phyloP scores from a whole-genome alignment of 768 basidiomycete genomes.

The Punctularia strigosozonata region DNA sequence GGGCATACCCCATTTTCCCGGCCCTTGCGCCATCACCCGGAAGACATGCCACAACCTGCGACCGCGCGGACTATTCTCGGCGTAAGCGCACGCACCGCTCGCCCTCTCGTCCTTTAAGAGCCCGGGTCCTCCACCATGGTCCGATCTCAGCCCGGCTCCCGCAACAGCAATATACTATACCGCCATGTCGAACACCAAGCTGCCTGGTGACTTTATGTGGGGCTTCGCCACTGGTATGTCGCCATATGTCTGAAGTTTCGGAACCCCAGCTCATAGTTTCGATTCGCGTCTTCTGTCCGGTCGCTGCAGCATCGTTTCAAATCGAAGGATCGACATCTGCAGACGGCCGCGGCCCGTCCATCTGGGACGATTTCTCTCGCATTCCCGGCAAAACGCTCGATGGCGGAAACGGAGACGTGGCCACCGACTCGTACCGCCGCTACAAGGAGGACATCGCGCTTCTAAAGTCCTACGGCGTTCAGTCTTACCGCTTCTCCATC shows the following conservation, averaged over 20 bases:
- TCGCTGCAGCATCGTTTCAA: conserved; percentile 27
- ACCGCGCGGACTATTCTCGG: too few relatives aligned
- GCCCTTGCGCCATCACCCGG: too few relatives aligned
- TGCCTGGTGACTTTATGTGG: neutral
- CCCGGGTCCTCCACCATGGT: too few relatives aligned
- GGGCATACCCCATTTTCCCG: too few relatives aligned
- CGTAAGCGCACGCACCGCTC: too few relatives aligned
- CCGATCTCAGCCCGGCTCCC: too few relatives aligned
- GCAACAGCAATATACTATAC: too few relatives aligned
- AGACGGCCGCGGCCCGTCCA: conserved; percentile 26
- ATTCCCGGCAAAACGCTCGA: conserved; percentile 30
- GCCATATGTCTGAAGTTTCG: too few relatives aligned
- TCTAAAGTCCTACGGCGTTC: conserved; percentile 32
- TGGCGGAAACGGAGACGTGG: conserved; percentile 30
- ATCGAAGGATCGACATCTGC: conserved; percentile 33
- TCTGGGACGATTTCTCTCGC: conserved; percentile 40
- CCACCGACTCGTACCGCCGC: conserved; percentile 31
- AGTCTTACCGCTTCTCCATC: conserved; percentile 40
- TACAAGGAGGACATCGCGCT: conserved; percentile 34
- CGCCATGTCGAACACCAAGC: too few relatives aligned
- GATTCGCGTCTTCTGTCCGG: neutral
- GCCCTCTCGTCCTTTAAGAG: too few relatives aligned
- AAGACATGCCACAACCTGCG: too few relatives aligned
- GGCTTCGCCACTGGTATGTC: neutral
- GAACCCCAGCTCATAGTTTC: too few relatives aligned